Evolutionary conservation across 176 grass and related monocot genomes (phyloP).

Genomic region (Triticum urartu): DNA sequence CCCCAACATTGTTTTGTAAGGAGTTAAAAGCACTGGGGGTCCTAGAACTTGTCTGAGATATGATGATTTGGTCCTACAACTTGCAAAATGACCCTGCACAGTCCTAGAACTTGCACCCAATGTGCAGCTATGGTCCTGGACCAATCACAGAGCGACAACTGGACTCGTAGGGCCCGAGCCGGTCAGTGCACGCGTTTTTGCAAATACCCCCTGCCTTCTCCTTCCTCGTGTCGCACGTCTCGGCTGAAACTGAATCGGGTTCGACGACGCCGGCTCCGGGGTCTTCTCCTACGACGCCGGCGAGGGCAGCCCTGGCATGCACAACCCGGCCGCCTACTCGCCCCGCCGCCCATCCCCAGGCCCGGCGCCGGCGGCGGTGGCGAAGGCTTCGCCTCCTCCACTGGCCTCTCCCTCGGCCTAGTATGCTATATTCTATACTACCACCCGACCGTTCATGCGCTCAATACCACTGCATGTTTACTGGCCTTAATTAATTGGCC

Average conservation of each 20-base stretch:
- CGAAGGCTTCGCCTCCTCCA: slow-evolving; percentile 39
- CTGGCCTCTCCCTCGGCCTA: slow-evolving; percentile 87
- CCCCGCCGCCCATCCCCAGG: slow-evolving; percentile 27
- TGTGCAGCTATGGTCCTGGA: no score
- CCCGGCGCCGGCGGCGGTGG: neutral
- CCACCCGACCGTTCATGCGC: neutral
- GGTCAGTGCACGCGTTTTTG: no score
- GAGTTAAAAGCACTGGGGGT: no score
- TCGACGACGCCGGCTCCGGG: slow-evolving; percentile 66
- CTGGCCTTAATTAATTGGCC: neutral
- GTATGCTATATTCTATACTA: slow-evolving; percentile 24
- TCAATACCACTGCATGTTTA: neutral
- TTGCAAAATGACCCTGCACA: no score
- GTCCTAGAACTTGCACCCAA: no score
- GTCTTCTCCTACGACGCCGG: slow-evolving; percentile 54
- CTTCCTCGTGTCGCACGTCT: no score
- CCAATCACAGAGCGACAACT: no score
- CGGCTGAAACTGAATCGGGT: neutral
- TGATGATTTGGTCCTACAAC: no score
- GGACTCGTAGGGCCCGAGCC: no score
- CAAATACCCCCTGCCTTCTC: no score
- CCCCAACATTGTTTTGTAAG: no score
- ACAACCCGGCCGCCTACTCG: slow-evolving; percentile 41
- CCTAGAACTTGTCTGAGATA: no score
- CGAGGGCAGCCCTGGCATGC: slow-evolving; percentile 19